Evolutionary conservation across 805 yeast species (phyloP), one percentile per base, ranked within the genome.

Genomic region (Teunomyces pallodes): DNA sequence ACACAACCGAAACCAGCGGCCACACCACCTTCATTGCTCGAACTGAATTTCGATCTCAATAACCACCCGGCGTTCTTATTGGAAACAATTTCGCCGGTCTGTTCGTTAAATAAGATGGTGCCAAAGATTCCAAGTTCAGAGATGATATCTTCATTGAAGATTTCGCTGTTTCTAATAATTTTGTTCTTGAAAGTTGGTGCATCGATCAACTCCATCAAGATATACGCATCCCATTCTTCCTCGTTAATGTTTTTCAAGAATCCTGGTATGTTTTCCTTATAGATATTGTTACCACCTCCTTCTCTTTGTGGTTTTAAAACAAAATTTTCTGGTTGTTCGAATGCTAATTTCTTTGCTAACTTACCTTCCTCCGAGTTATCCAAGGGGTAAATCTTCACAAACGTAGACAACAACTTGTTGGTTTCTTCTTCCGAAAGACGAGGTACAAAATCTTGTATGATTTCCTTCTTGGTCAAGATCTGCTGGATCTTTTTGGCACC

Each of bases 1-100:
- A 94, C 88, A 66, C 97, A 90, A 5, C 98, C 99, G 68, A 88
- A 92, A 1, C 99, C 99, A 12, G 99, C 99, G 17, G 98, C 98
- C 30, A 94, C 97, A 35, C 99, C 99, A 33, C 99, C 99, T 72
- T 94, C 99, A 66, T 94, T 84, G 46, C 96, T 86, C 3, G 86
- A 72, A 54, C 88, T 86, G 48, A 90, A 82, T 66, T 94, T 94
- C 16, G 97, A 87, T 69, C 99, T 82, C 56, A 94, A 72, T 54
- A 94, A 74, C 82, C 88, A 89, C 5, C 97, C 98, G 1, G 90
- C 82, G 53, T 79, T 79, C 36, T 81, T 80, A 64, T 94, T 94
- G 46, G 70, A 62, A 33, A 80, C 58, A 9, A 86, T 70, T 31
- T 79, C 72, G 2, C 87, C 85, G 1, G 77, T 63, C 8, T 73